Base-by-base conservation (phyloP, 352 stramenopile genomes). In the Phytophthora idaei region DNA sequence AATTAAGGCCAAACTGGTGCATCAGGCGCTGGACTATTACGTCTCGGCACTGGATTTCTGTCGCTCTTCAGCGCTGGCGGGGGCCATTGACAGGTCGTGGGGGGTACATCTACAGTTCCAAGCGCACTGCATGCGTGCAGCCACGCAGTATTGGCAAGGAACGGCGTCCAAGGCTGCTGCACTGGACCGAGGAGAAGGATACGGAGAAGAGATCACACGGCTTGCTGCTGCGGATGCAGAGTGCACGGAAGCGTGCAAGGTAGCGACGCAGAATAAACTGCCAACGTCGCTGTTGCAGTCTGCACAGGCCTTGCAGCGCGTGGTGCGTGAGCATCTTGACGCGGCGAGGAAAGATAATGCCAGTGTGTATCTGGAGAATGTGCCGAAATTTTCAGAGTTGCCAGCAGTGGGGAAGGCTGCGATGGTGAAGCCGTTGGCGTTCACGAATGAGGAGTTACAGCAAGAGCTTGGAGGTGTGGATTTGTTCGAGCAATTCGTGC, bases 1-100 rank as follows among this genome's bases (percentile, higher is more conserved):
- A 10, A 84, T 96, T 59, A 92, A 94, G 74, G 78, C 88, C 21
- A 96, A 94, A 58, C 72, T 96, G 17, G 88, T 90, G 58, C 77
- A 88, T 53, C 85, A 96, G 64, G 83, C 85, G 32, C 78, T 87
- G 51, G 83, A 89, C 41, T 86, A 82, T 29, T 93, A 93, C 68
- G 44, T 65, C 9, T 72, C 70, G 21, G 82, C 86, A 12, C 53
- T 92, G 12, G 83, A 90, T 1, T 83, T 85, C 28, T 84, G 70
- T 56, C 81, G 83, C 57, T 83, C 80, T 11, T 73, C 86, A 17
- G 66, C 74, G 34, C 59, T 93, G 25, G 68, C 51, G 11, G 73
- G 70, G 14, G 63, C 72, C 0, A 87, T 94, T 63, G 83, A 93
- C 62, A 77, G 76, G 36, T 85, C 81, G 15, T 94, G 86, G 86